Conservation (phyloP, 2,329 filamentous ascomycete species). For the Nannizzia gypsea region DNA sequence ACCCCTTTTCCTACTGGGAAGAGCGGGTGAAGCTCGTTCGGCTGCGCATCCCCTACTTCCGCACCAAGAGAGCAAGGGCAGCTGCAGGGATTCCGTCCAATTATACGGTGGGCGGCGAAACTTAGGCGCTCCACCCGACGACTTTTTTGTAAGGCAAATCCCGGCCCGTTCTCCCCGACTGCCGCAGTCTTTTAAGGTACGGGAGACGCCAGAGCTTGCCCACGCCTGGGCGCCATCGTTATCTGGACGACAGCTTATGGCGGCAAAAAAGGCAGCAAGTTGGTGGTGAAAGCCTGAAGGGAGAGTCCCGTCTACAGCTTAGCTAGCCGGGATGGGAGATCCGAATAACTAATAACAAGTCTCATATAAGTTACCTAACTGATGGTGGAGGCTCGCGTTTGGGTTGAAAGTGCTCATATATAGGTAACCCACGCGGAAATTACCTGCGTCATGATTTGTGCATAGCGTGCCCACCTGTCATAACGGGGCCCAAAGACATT, state of each 20-base stretch:
- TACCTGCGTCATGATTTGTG: background rate
- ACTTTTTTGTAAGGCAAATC: background rate
- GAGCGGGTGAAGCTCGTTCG: background rate
- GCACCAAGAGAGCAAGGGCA: background rate
- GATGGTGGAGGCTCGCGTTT: background rate
- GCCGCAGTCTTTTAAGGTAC: background rate
- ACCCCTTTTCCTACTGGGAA: background rate
- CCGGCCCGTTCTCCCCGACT: constrained; percentile 1
- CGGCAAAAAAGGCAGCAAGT: background rate
- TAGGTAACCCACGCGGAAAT: background rate
- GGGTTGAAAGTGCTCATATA: background rate
- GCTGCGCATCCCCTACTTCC: background rate
- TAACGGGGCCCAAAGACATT: background rate
- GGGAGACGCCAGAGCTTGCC: background rate
- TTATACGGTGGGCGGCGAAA: background rate
- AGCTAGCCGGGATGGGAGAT: background rate
- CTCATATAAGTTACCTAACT: background rate
- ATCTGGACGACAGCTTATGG: background rate
- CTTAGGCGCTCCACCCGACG: background rate
- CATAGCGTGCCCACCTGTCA: background rate
- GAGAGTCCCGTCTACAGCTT: background rate
- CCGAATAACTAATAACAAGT: background rate
- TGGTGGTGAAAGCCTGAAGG: background rate
- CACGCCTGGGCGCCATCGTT: background rate
- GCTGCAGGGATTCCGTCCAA: background rate